These are phyloP conservation scores for Dactylellina haptotyla DNA, from an alignment of 2,329 filamentous ascomycete species.

Conservation along the genomic window DNA sequence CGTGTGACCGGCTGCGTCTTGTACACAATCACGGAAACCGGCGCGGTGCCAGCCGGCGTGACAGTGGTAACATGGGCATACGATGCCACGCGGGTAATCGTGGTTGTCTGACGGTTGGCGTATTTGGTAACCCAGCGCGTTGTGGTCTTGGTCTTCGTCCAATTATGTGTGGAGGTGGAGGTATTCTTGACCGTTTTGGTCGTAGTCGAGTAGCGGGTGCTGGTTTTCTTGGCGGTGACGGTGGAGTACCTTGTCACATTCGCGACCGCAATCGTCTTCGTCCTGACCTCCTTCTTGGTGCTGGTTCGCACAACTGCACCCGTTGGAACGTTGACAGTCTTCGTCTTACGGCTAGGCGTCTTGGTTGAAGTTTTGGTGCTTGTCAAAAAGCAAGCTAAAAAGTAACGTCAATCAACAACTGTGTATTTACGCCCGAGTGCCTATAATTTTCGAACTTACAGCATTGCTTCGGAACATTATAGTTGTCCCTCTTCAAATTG, in stretches of 20 bases:
- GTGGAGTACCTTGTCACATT: background rate
- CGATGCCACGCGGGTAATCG: background rate
- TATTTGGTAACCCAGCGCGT: constrained; percentile 5
- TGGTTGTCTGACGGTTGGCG: background rate
- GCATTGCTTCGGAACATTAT: background rate
- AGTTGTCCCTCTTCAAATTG: too few relatives aligned
- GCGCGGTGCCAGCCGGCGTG: background rate
- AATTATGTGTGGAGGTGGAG: background rate
- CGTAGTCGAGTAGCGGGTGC: background rate
- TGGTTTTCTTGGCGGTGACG: background rate
- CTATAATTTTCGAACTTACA: background rate
- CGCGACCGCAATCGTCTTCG: background rate
- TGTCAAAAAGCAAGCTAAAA: constrained; percentile 2
- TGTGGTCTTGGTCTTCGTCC: background rate
- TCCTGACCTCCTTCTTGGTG: background rate
- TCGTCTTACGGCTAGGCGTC: background rate
- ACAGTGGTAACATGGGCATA: background rate
- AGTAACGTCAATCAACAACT: background rate
- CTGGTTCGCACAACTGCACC: background rate
- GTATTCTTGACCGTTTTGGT: background rate
- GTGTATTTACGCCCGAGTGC: too few relatives aligned
- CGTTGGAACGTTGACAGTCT: background rate
- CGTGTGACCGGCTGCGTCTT: background rate
- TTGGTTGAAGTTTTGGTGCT: background rate
- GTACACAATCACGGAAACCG: background rate